Base-by-base conservation (phyloP, 1,284 basidiomycete genomes). In the Leccinum pallidistipes region DNA sequence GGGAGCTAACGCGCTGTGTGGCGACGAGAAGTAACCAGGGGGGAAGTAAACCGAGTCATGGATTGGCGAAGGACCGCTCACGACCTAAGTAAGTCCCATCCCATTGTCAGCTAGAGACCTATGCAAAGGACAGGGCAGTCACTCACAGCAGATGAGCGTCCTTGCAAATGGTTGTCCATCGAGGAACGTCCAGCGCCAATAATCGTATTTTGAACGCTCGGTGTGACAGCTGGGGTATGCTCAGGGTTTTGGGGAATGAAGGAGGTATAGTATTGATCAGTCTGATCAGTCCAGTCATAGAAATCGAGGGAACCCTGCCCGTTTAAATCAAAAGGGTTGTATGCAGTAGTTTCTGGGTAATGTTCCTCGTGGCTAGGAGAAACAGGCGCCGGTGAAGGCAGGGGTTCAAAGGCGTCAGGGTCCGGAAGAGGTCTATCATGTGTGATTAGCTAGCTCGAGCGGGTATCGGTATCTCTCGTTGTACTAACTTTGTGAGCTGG, bases 371-470 rank as follows among this genome's bases (percentile, higher is more conserved):
- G 6, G n/a, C 32, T 0, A 9, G 27, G 27, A 12, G n/a, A 8
- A n/a, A 1, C 7, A 5, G 10, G 1, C 2, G 24, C 24, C 24
- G 21, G 11, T 47, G 21, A 11, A 12, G n/a, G 14, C 3, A 45
- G 57, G 40, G 18, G 1, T 5, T 0, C 7, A 2, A 2, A 12
- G 3, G 7, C 16, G 49, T 16, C 49, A 16, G 24, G 14, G 24
- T 38, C 53, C 8, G 49, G 60, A 7, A 60, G 62, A 5, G 24
- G 11, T 14, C 67, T 71, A 21, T 24, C 27, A 5, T n/a, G 5
- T 1, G 3, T 3, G 1, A 27, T 68, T 0, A 27, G 70, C 16
- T 2, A 21, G 16, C 5, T 18, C 2, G 2, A 50, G 11, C n/a
- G 8, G 7, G 40, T 38, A 9, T 18, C 2, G 24, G 49, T 14